Percentiles rank a stretch among this genome's conserved stretches.
Evolutionary conservation across 441 rosid species (phyloP).

Genomic region (Omphalea diandra): DNA sequence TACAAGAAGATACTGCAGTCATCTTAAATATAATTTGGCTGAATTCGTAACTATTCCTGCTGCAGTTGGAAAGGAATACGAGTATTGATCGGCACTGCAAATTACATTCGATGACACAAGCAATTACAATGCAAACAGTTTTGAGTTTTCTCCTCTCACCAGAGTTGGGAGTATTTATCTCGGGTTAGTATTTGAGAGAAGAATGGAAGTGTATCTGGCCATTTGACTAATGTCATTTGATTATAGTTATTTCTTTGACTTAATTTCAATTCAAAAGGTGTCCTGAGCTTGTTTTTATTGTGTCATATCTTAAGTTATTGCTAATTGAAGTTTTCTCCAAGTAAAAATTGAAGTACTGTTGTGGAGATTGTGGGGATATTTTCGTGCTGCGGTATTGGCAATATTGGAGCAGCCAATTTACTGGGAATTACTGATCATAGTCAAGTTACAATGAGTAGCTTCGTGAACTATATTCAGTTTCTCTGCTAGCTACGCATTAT

Average conservation of each 20-base stretch:
- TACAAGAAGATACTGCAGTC: conserved; percentile 86
- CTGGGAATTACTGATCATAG: too few relatives aligned
- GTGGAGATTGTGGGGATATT: not conserved
- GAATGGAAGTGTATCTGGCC: not conserved
- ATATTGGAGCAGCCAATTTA: too few relatives aligned
- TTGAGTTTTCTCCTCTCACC: not conserved
- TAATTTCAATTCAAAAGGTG: not conserved
- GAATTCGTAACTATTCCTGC: not conserved
- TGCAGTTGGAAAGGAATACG: not conserved
- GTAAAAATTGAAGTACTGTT: too few relatives aligned
- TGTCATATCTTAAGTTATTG: not conserved
- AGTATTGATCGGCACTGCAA: not conserved
- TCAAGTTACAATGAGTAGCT: too few relatives aligned
- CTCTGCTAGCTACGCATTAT: too few relatives aligned
- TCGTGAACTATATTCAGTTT: too few relatives aligned
- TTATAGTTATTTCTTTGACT: not conserved
- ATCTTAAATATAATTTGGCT: conserved; percentile 19
- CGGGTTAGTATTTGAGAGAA: not conserved
- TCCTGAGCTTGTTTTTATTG: not conserved
- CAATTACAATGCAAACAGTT: not conserved
- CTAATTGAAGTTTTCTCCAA: too few relatives aligned
- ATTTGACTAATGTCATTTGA: not conserved
- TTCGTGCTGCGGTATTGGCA: too few relatives aligned
- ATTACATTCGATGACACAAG: not conserved
- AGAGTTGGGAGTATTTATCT: not conserved